These are phyloP conservation scores for Pilatotrama ljubarskyi DNA, from an alignment of 768 basidiomycete genomes.

Conservation along the genomic window DNA sequence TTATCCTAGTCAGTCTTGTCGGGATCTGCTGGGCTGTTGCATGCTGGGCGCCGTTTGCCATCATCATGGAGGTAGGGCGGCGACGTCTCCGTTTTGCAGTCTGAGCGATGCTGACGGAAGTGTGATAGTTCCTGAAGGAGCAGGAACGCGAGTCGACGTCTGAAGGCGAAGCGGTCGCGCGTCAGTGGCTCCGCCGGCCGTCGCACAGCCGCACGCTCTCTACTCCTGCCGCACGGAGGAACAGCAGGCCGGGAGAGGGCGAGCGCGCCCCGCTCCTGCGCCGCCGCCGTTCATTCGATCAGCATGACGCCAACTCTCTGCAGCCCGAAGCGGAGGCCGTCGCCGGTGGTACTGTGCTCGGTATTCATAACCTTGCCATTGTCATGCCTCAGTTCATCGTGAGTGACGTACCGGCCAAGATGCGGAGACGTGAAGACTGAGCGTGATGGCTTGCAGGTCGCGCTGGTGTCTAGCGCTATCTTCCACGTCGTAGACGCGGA, in stretches of 20 bases:
- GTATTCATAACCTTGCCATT: conserved; percentile 94
- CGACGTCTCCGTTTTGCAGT: neutral
- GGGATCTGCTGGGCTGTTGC: conserved; percentile 97
- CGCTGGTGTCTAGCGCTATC: conserved; percentile 81
- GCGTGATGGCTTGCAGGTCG: conserved; percentile 54
- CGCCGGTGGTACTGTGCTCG: conserved; percentile 89
- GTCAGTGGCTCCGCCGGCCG: conserved; percentile 37
- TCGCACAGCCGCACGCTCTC: conserved; percentile 57
- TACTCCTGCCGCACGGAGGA: conserved; percentile 39
- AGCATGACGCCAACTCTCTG: conserved; percentile 40
- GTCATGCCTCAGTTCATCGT: conserved; percentile 95
- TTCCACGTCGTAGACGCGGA: conserved; percentile 78
- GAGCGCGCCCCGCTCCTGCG: conserved; percentile 57
- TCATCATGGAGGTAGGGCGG: conserved; percentile 86
- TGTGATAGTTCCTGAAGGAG: conserved; percentile 32
- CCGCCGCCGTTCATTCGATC: conserved; percentile 57
- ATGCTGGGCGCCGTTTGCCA: conserved; percentile 97
- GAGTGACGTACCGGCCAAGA: conserved; percentile 33
- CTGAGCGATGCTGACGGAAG: neutral
- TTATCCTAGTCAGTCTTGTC: conserved; percentile 76
- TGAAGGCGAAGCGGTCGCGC: conserved; percentile 19
- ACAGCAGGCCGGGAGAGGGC: conserved; percentile 1
- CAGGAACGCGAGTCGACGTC: conserved; percentile 23
- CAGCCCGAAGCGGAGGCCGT: conserved; percentile 44
- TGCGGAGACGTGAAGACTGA: neutral